These are phyloP conservation scores for Pseudogymnoascus sp. DNA, from an alignment of 2,329 filamentous ascomycete species.

Conservation along the genomic window DNA sequence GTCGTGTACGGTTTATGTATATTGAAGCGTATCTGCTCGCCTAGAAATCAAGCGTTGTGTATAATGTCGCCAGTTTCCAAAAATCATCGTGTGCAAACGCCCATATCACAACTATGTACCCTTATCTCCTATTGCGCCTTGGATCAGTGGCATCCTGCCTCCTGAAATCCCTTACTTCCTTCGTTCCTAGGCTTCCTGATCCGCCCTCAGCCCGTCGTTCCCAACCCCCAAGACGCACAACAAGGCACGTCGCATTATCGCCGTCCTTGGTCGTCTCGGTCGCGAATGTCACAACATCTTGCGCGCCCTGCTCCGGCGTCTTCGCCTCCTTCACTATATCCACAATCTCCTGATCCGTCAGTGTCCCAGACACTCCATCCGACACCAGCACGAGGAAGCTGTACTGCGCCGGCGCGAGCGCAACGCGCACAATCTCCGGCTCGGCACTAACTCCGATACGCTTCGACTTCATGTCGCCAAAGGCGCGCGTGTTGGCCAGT, in stretches of 20 bases:
- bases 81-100: neutral
- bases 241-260: conserved; percentile 62
- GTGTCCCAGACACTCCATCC: conserved; percentile 79
- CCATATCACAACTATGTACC: neutral
- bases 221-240: conserved; percentile 61
- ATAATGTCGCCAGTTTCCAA: conserved; percentile 4
- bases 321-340: conserved; percentile 90
- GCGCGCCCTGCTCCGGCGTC: conserved; percentile 79
- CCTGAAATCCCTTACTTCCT: conserved; percentile 81
- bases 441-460: conserved; percentile 91
- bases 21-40: neutral
- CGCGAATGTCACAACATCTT: conserved; percentile 74
- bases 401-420: conserved; percentile 76
- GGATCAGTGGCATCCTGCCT: conserved; percentile 75
- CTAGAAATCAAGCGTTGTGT: neutral
- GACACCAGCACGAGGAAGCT: conserved; percentile 81
- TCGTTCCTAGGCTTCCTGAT: conserved; percentile 79
- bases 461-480: conserved; percentile 88
- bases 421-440: conserved; percentile 73
- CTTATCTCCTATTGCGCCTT: conserved; percentile 44
- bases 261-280: conserved; percentile 62
- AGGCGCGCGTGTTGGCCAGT: conserved; percentile 86
- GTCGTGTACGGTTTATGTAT: conserved; percentile 4
- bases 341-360: conserved; percentile 90
- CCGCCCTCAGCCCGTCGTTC: conserved; percentile 74